Evolutionary conservation across 208 protist genomes (phyloP), one percentile per base, ranked within the genome.

Genomic region (Angomonas deanei): DNA sequence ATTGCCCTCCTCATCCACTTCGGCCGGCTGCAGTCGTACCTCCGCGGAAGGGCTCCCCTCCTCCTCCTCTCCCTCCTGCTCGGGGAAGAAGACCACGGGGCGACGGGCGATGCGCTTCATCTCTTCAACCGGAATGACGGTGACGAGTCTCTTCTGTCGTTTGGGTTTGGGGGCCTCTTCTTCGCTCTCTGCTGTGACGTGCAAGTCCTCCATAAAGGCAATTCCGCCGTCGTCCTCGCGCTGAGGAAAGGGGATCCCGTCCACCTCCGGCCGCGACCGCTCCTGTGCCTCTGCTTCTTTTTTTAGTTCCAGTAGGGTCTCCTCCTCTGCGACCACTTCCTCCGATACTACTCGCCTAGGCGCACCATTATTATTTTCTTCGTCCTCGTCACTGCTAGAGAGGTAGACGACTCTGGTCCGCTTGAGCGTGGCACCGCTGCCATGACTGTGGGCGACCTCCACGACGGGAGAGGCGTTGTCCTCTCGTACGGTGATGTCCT

Each of bases 311-410:
- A 42, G 36, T 42, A 42, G 36, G 15, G 13, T 0, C 13, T 56
- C 42, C 32, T 56, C 59, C 4, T 64, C 34, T 0, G 54, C 62
- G 13, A 52, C 38, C 17, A 15, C 49, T 17, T 48, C 28, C 17
- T 8, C 28, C 30, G 46, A 15, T 13, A 59, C 13, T 13, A 47
- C 10, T 2, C 33, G 8, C 23, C 55, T 4, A 34, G 4, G 6
- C 2, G 68, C 39, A n/a, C 4, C 34, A 17, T 26, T 31, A 17
- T 68, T 48, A 5, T 39, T 39, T 3, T 75, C 74, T 0, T 74
- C 82, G 13, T 93, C 86, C 47, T 92, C 86, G 62, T 84, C 80
- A 32, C 82, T 90, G 72, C 89, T 42, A 15, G 36, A 92, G 10
- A 92, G 30, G 66, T 88, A 92, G 5, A 90, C 82, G 62, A 86